These are phyloP conservation scores for Talaromyces trachyspermus DNA, from an alignment of 495 filamentous ascomycete genomes.

Conservation along the genomic window DNA sequence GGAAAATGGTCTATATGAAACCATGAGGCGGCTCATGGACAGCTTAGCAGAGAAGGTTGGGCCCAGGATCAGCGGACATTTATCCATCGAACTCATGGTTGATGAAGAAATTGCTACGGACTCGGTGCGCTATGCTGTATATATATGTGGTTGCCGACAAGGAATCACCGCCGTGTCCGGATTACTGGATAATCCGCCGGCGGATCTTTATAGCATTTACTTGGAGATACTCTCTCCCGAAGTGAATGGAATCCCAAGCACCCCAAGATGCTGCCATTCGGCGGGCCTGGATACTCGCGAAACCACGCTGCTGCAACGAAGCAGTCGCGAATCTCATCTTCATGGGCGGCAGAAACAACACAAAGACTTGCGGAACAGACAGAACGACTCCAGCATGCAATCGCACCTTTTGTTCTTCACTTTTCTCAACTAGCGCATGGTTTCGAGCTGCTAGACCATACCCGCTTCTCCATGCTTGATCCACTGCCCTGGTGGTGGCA, in stretches of 20 bases:
- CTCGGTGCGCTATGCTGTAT: slow-evolving; percentile 32
- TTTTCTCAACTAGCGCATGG: too few relatives aligned
- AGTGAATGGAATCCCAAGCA: not conserved
- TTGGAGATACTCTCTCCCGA: slow-evolving; percentile 24
- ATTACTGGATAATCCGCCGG: slow-evolving; percentile 19
- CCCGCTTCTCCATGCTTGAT: slow-evolving; percentile 26
- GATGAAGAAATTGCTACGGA: slow-evolving; percentile 35
- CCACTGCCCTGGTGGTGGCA: slow-evolving; percentile 45
- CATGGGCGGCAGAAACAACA: too few relatives aligned
- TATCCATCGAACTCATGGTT: slow-evolving; percentile 60
- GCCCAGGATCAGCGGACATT: slow-evolving; percentile 55
- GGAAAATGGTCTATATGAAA: slow-evolving; percentile 43
- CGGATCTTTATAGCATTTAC: slow-evolving; percentile 26
- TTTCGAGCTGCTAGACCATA: slow-evolving; percentile 8
- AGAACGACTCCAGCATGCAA: not conserved
- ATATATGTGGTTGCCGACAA: slow-evolving; percentile 31
- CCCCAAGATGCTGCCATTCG: too few relatives aligned
- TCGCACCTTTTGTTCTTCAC: too few relatives aligned
- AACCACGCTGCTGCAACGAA: too few relatives aligned
- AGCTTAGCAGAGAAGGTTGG: slow-evolving; percentile 43
- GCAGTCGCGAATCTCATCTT: too few relatives aligned
- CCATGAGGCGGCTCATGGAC: slow-evolving; percentile 55
- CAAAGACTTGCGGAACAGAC: too few relatives aligned
- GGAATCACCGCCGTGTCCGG: slow-evolving; percentile 23
- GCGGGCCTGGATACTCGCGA: too few relatives aligned